Percentiles rank a stretch among this genome's conserved stretches.
phyloP scores from a whole-genome alignment of 2,329 filamentous ascomycete species.

The Alternaria infectoria region DNA sequence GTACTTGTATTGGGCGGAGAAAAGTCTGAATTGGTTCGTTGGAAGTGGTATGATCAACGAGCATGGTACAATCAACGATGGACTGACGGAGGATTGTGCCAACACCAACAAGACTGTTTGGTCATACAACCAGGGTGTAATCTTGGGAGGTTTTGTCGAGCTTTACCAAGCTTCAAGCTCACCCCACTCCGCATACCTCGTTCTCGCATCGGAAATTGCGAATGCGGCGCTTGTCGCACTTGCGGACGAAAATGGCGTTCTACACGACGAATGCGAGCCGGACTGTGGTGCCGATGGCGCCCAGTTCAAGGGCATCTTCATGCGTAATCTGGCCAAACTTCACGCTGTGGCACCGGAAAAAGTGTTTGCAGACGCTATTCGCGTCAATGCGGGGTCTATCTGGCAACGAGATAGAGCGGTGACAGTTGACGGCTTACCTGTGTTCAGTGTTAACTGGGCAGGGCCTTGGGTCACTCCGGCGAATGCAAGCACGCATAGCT shows the following conservation, averaged over 20 bases:
- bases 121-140: conserved; percentile 68
- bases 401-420: conserved; percentile 64
- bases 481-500: conserved; percentile 67
- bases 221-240: conserved; percentile 47
- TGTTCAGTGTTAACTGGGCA: conserved; percentile 68
- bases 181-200: conserved; percentile 42
- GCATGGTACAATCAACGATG: conserved; percentile 61
- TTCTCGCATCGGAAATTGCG: conserved; percentile 48
- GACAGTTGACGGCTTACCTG: conserved; percentile 39
- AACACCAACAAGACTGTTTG: conserved; percentile 58
- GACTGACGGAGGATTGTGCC: conserved; percentile 57
- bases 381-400: conserved; percentile 68
- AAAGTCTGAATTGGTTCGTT: conserved; percentile 60
- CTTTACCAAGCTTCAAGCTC: conserved; percentile 50
- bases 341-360: conserved; percentile 58
- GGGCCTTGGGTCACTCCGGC: conserved; percentile 62
- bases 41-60: conserved; percentile 56
- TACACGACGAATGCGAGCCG: conserved; percentile 51
- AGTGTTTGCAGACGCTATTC: conserved; percentile 62
- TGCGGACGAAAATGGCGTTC: conserved; percentile 46
- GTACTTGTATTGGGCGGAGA: conserved; percentile 56
- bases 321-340: conserved; percentile 67
- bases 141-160: conserved; percentile 65
- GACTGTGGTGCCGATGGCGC: conserved; percentile 54
- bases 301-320: conserved; percentile 77